phyloP scores from a whole-genome alignment of 1,284 basidiomycete genomes.

The Fomitopsis palustris region DNA sequence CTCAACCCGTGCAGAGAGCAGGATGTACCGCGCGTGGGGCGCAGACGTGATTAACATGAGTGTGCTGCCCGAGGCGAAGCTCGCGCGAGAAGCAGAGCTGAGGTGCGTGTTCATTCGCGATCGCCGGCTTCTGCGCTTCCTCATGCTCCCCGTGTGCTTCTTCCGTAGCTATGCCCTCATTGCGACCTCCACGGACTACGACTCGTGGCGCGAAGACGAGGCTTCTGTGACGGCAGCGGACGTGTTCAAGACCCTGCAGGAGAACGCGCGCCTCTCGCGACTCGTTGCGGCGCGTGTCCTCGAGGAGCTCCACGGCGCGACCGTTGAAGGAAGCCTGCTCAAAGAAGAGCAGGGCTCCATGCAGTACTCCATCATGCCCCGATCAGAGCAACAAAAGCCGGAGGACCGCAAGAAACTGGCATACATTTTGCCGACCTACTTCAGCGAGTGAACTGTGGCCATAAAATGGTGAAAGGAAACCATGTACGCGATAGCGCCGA shows the following conservation, averaged over 20 bases:
- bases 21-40: slow-evolving; percentile 93
- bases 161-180: slow-evolving; percentile 78
- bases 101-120: slow-evolving; percentile 44
- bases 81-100: slow-evolving; percentile 93
- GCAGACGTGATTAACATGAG: slow-evolving; percentile 98
- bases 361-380: slow-evolving; percentile 85
- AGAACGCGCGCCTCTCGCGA: slow-evolving; percentile 84
- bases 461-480: background rate
- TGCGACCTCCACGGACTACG: slow-evolving; percentile 89
- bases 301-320: slow-evolving; percentile 69
- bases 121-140: background rate
- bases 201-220: slow-evolving; percentile 82
- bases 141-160: slow-evolving; percentile 3
- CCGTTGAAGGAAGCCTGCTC: slow-evolving; percentile 48
- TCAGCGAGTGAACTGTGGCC: slow-evolving; percentile 21
- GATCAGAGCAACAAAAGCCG: slow-evolving; percentile 53
- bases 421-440: slow-evolving; percentile 77
- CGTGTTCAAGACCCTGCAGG: slow-evolving; percentile 83
- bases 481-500: background rate
- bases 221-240: slow-evolving; percentile 86
- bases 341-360: slow-evolving; percentile 75
- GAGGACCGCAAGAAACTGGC: slow-evolving; percentile 73
- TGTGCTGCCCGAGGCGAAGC: slow-evolving; percentile 92
- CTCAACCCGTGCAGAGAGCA: slow-evolving; percentile 91
- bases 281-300: slow-evolving; percentile 74